Conservation (phyloP, 495 filamentous ascomycete genomes). For the Aspergillus bridgeri region DNA sequence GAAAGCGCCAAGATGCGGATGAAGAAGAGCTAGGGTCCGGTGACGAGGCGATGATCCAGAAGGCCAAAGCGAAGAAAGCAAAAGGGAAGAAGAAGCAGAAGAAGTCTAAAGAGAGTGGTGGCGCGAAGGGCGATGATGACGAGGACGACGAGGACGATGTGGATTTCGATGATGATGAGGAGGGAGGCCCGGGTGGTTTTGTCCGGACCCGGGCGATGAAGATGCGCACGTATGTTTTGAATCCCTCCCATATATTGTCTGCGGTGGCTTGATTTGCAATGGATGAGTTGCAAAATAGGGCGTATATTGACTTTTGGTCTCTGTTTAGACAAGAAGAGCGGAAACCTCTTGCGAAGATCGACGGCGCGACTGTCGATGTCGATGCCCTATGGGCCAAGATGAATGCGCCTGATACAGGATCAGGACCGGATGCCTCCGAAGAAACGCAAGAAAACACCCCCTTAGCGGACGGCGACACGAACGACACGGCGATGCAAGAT, state of each 20-base stretch:
- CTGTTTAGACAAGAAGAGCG: slow-evolving; percentile 58
- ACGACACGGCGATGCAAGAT: slow-evolving; percentile 16
- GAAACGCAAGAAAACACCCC: slow-evolving; percentile 17
- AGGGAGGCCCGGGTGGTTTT: slow-evolving; percentile 68
- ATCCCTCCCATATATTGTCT: not conserved
- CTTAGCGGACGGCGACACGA: slow-evolving; percentile 11
- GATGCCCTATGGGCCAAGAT: slow-evolving; percentile 83
- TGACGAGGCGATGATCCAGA: slow-evolving; percentile 74
- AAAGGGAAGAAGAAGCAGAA: slow-evolving; percentile 38
- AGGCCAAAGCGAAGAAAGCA: slow-evolving; percentile 41
- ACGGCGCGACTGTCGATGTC: slow-evolving; percentile 81
- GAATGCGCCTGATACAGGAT: slow-evolving; percentile 45
- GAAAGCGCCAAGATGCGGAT: slow-evolving; percentile 19
- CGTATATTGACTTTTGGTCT: slow-evolving; percentile 11
- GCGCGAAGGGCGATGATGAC: slow-evolving; percentile 30
- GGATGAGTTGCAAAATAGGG: not conserved
- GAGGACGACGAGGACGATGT: slow-evolving; percentile 55
- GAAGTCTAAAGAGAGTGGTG: slow-evolving; percentile 44
- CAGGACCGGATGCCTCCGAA: slow-evolving; percentile 16
- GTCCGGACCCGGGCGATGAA: slow-evolving; percentile 78
- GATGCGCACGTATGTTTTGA: slow-evolving; percentile 48
- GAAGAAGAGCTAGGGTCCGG: slow-evolving; percentile 58
- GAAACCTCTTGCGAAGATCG: slow-evolving; percentile 57
- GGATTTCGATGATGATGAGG: slow-evolving; percentile 50
- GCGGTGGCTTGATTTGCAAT: not conserved